Evolutionary conservation across 1,284 basidiomycete genomes (phyloP), one percentile per base, ranked within the genome.

Genomic region (Pascua sp.): DNA sequence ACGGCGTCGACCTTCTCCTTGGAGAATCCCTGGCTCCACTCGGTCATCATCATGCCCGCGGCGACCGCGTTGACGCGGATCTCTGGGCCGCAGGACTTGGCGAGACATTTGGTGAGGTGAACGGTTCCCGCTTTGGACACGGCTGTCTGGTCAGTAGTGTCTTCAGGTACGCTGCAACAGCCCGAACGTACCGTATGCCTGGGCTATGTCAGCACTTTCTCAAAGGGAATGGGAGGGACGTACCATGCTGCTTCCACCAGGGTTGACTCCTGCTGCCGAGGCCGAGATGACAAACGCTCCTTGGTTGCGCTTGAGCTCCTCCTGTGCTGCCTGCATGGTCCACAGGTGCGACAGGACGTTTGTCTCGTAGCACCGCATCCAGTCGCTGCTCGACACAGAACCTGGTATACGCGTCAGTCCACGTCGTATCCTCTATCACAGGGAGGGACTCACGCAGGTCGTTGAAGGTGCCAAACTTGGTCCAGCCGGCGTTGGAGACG

Each of bases 291-390:
- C 46, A 42, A 65, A 65, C 4, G 49, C 42, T 39, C 63, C 65
- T 46, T 57, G 42, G 56, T 64, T 61, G 18, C 45, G 49, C 47
- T 55, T 55, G 16, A 67, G 60, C 55, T 67, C 56, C 39, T 55
- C 42, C 56, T 60, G 41, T 12, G 50, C 55, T 11, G 57, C 65
- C 55, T 67, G 65, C 57, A 61, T 61, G 12, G 65, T 53, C 63
- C 63, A 65, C 8, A 67, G 59, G 47, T 67, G 65, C 24, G 61
- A 53, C 51, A 63, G 55, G 39, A 67, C 61, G 50, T 67, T 67
- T 47, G 61, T 53, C 18, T 52, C 50, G 51, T 60, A 60, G 57
- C 61, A 63, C 49, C 51, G 57, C 53, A 54, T 53, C 65, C 65
- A 67, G 53, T 64, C 61, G 37, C 54, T 61, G 48, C 64, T 63